phyloP scores from a whole-genome alignment of 352 stramenopile species.

The Detonula confervacea region DNA sequence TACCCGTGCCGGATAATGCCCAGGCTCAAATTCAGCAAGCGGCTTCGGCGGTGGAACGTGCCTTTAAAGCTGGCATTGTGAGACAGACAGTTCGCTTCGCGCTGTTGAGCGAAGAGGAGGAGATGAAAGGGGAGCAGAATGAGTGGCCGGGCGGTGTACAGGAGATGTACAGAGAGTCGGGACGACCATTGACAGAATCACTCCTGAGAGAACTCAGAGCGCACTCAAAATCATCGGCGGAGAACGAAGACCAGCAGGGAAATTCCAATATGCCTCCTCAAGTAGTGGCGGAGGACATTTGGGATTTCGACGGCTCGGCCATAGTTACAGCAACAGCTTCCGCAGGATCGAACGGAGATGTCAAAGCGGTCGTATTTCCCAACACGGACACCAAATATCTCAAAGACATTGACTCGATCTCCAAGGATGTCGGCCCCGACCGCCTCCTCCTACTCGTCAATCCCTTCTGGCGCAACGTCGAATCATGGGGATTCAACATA shows the following conservation, averaged over 20 bases:
- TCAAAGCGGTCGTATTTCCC: conserved; percentile 80
- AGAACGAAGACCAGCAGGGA: conserved; percentile 8
- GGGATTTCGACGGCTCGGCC: conserved; percentile 84
- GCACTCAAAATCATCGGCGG: conserved; percentile 22
- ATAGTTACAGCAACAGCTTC: conserved; percentile 58
- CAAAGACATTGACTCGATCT: conserved; percentile 74
- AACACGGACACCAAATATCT: conserved; percentile 84
- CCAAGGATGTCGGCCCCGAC: conserved; percentile 44
- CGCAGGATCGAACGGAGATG: conserved; percentile 51
- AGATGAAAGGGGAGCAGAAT: conserved; percentile 59
- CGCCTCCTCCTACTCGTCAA: conserved; percentile 78
- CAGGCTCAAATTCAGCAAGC: conserved; percentile 70
- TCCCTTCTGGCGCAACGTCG: conserved; percentile 82
- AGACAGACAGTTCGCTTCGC: conserved; percentile 78
- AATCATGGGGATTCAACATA: conserved; percentile 82
- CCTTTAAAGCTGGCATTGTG: conserved; percentile 69
- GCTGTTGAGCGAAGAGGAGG: conserved; percentile 60
- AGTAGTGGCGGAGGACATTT: conserved; percentile 74
- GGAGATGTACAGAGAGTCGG: conserved; percentile 83
- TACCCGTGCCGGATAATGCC: conserved; percentile 66
- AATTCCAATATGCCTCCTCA: conserved; percentile 26
- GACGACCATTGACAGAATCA: conserved; percentile 60
- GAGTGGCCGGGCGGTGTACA: conserved; percentile 76
- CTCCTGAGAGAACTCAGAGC: conserved; percentile 66
- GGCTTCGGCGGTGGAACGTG: conserved; percentile 67